Base-by-base conservation (phyloP, 2,329 filamentous ascomycete species). In the Neodidymelliopsis sp. region DNA sequence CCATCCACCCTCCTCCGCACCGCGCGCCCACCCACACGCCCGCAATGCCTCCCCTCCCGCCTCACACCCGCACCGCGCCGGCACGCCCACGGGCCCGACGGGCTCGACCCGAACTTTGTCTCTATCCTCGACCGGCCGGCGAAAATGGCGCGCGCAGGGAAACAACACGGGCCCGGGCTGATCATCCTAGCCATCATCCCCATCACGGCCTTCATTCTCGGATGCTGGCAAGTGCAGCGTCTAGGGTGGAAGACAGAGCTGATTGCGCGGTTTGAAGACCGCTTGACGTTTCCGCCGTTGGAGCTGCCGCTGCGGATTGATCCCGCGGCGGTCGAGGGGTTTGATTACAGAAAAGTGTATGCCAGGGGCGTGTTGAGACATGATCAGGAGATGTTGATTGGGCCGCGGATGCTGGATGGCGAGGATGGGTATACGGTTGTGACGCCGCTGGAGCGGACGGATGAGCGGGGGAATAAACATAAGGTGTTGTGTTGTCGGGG, bases 311-410 rank as follows among this genome's bases (percentile, higher is more conserved):
- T 91, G 2, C 82, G 84, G 44, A 81, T 99, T 56, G 91, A 97
- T 70, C 88, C 90, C 0, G 77, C 80, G n/a, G 91, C 88, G 8
- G 82, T 97, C 60, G 78, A 85, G 59, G 91, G 96, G 27, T 99
- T 99, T 71, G 93, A 99, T 73, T 97, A 93, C 76, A 84, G 94
- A 53, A 84, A 90, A 46, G 89, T 99, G 38, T 82, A 84, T 55
- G 88, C 91, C 9, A 84, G 79, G 0, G 94, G 94, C 8, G 78
- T 74, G 46, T 86, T 91, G 60, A 79, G 89, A 28, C 94, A 99
- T 74, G 92, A 97, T 70, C 85, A 89, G 71, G 94, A 99, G 78
- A 99, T 99, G 92, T 80, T 99, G 41, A 86, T 99, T 51, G 94
- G 94, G 1, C 94, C 94, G 48, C 85, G 94, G 36, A 85, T 96